phyloP scores from a whole-genome alignment of 2,329 filamentous ascomycete genomes.

The Neobulgaria alba region DNA sequence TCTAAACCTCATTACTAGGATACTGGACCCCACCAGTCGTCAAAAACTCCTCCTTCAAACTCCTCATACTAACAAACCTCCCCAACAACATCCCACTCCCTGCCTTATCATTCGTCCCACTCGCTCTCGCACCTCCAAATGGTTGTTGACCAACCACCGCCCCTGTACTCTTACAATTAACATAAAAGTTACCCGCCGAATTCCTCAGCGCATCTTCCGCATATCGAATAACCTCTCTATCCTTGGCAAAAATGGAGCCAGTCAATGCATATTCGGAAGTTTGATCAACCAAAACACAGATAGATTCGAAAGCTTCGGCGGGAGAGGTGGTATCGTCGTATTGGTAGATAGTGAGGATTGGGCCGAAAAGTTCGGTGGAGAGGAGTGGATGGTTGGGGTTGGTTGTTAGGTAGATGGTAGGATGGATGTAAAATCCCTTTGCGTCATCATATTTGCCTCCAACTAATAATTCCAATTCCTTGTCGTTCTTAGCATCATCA shows the following conservation, averaged over 20 bases:
- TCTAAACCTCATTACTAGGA: slow-evolving; percentile 55
- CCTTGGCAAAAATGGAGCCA: slow-evolving; percentile 65
- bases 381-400: slow-evolving; percentile 69
- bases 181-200: slow-evolving; percentile 74
- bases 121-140: slow-evolving; percentile 59
- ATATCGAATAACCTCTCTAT: slow-evolving; percentile 54
- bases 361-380: slow-evolving; percentile 74
- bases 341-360: slow-evolving; percentile 64
- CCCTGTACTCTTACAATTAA: slow-evolving; percentile 75
- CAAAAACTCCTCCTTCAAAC: slow-evolving; percentile 68
- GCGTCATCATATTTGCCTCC: slow-evolving; percentile 71
- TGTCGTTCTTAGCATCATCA: slow-evolving; percentile 69
- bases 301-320: slow-evolving; percentile 46
- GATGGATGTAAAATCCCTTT: slow-evolving; percentile 76
- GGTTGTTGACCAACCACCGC: slow-evolving; percentile 67
- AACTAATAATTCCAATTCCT: slow-evolving; percentile 60
- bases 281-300: slow-evolving; percentile 56
- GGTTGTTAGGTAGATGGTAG: slow-evolving; percentile 70
- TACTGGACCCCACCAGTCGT: slow-evolving; percentile 56
- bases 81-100: slow-evolving; percentile 55
- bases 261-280: slow-evolving; percentile 74
- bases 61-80: slow-evolving; percentile 58
- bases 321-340: slow-evolving; percentile 59
- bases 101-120: slow-evolving; percentile 67
- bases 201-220: slow-evolving; percentile 66